phyloP scores from a whole-genome alignment of 306 rosid species.

The Prunus salicina region DNA sequence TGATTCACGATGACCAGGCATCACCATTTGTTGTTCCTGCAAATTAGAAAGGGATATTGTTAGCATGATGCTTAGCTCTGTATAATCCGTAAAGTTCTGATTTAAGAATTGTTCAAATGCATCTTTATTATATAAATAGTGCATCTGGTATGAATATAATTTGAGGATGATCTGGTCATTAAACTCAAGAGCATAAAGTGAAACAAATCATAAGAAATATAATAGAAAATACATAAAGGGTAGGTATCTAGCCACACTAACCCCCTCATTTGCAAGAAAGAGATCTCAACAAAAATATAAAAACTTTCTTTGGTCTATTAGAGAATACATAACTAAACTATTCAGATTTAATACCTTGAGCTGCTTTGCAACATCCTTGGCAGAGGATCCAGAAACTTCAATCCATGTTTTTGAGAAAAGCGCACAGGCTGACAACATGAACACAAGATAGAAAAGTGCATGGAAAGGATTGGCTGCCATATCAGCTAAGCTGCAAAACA shows the following conservation, averaged over 20 bases:
- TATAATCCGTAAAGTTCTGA: background rate
- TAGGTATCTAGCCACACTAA: background rate
- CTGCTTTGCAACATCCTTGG: slow-evolving; percentile 91
- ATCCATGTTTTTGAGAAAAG: slow-evolving; percentile 95
- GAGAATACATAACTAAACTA: background rate
- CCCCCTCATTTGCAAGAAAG: background rate
- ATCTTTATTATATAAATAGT: background rate
- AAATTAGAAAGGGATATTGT: slow-evolving; percentile 3
- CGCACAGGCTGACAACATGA: slow-evolving; percentile 91
- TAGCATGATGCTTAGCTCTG: background rate
- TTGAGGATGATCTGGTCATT: background rate
- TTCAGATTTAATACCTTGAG: slow-evolving; percentile 55
- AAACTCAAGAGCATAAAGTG: background rate
- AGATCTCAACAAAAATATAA: background rate
- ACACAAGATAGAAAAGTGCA: slow-evolving; percentile 81
- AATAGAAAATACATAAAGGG: background rate
- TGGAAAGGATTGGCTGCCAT: slow-evolving; percentile 98
- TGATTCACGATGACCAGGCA: slow-evolving; percentile 92
- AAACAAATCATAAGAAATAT: background rate
- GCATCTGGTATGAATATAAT: background rate
- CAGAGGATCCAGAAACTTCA: slow-evolving; percentile 97
- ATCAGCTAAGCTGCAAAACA: slow-evolving; percentile 79
- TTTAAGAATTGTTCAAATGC: background rate
- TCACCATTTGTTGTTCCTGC: slow-evolving; percentile 98
- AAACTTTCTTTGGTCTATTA: background rate